These are phyloP conservation scores for Spergularia bocconei DNA, from an alignment of 148 eudicot genomes.

Conservation along the genomic window DNA sequence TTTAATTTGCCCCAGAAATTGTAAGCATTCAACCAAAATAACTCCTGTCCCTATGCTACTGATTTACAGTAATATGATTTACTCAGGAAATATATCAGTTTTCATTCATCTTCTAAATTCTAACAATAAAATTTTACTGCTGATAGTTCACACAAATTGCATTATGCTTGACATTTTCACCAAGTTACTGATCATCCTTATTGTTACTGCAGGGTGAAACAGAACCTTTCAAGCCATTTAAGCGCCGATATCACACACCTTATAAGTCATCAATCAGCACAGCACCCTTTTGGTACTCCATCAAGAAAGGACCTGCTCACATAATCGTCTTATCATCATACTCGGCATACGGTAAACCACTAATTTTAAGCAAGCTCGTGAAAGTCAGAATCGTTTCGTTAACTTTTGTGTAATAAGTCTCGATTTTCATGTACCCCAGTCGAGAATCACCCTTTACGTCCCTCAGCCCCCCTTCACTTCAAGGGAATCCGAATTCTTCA, in stretches of 20 bases:
- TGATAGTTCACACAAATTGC: too few species aligned
- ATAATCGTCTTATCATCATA: slow-evolving; percentile 86
- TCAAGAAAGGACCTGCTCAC: slow-evolving; percentile 92
- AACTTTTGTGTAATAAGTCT: too few species aligned
- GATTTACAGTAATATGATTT: too few species aligned
- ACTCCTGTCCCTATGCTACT: background rate
- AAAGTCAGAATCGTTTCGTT: too few species aligned
- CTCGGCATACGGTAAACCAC: slow-evolving; percentile 68
- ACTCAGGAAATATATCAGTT: too few species aligned
- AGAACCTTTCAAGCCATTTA: slow-evolving; percentile 70
- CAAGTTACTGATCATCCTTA: background rate
- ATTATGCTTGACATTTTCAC: background rate
- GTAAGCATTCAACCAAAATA: slow-evolving; percentile 39
- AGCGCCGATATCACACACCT: slow-evolving; percentile 62
- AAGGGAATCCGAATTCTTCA: too few species aligned
- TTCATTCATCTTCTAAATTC: too few species aligned
- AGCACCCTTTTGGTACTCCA: slow-evolving; percentile 83
- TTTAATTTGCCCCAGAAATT: slow-evolving; percentile 78
- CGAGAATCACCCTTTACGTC: too few species aligned
- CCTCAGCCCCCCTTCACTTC: too few species aligned
- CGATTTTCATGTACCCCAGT: too few species aligned
- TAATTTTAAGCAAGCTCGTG: too few species aligned
- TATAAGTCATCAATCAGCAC: slow-evolving; percentile 70
- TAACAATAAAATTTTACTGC: too few species aligned
- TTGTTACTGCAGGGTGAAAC: slow-evolving; percentile 64